Base-by-base conservation (phyloP, 257 asterid genomes). In the Solanum chaucha region DNA sequence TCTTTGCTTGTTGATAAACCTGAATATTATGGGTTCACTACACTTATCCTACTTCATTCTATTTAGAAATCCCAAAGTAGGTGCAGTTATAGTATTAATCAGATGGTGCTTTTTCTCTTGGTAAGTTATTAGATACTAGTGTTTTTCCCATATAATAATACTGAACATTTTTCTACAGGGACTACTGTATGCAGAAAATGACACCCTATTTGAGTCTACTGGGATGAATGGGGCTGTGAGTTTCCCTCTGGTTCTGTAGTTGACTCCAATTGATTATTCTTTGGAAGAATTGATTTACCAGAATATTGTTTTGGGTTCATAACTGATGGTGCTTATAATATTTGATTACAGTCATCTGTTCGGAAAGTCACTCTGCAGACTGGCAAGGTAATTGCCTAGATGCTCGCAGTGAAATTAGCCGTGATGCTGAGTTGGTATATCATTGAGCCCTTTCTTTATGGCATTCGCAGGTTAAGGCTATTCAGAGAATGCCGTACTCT, bases 141-240 rank as follows among this genome's bases (percentile, higher is more conserved):
- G 13, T 14, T 28, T 41, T 70, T 84, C 55, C 70, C 32, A 32
- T 70, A 8, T 85, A 70, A 70, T 46, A 30, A 7, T 34, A 71
- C 65, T 51, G n/a, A 28, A 71, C 68, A 17, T 78, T 22, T 48
- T 88, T 89, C 86, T 17, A 28, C 93, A 94, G 99, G 99, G 99
- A 86, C 95, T 97, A 86, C 30, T 97, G 86, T 97, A 97, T 92
- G 97, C 88, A 58, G 99, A 92, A 88, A 93, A 97, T 84, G 97
- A 97, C 88, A 90, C 94, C 20, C 91, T 97, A 83, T 94, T 92
- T 46, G 99, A 97, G 88, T 96, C 99, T 13, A 97, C 99, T 59
- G 99, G 99, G 83, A 94, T 96, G 85, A 4, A 94, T 36, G 97
- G 98, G 61, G 97, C 20, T 32, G 99, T 97, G 92, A 95, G 98